These are phyloP conservation scores for Aspergillus olivimuriae DNA, from an alignment of 495 filamentous ascomycete genomes.

Conservation along the genomic window DNA sequence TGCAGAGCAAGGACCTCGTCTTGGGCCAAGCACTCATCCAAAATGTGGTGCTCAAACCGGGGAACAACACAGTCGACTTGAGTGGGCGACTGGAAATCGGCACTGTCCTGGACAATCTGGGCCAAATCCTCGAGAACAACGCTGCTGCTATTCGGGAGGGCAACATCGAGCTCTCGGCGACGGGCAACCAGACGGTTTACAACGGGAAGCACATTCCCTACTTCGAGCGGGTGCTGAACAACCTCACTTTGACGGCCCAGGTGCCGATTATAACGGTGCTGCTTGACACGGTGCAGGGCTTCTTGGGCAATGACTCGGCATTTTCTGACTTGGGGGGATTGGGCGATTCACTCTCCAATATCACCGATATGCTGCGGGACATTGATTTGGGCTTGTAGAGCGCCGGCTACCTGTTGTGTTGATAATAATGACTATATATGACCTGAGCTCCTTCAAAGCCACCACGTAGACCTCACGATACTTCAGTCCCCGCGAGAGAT, in stretches of 20 bases:
- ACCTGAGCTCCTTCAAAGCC: too few relatives aligned
- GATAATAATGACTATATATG: too few relatives aligned
- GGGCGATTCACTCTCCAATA: neutral
- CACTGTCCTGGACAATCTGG: slow-evolving; percentile 25
- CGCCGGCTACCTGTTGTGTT: neutral
- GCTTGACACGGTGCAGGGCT: slow-evolving; percentile 19
- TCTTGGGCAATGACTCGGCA: slow-evolving; percentile 5
- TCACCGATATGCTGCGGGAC: neutral
- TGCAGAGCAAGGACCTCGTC: slow-evolving; percentile 30
- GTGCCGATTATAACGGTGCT: slow-evolving; percentile 32
- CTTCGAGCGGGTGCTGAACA: slow-evolving; percentile 38
- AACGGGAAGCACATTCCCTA: slow-evolving; percentile 37
- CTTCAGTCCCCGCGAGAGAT: too few relatives aligned
- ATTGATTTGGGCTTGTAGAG: neutral
- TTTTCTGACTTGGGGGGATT: neutral
- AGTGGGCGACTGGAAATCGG: slow-evolving; percentile 20
- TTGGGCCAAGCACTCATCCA: slow-evolving; percentile 35
- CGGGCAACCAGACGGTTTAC: slow-evolving; percentile 36
- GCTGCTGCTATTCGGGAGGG: slow-evolving; percentile 25
- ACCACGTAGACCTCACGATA: too few relatives aligned
- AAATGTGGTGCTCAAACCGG: slow-evolving; percentile 34
- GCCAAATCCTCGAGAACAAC: slow-evolving; percentile 27
- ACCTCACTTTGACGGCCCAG: slow-evolving; percentile 28
- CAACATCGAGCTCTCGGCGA: slow-evolving; percentile 31
- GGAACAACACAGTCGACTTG: slow-evolving; percentile 39